Percentiles rank a stretch among this genome's conserved stretches.
Conservation (phyloP, 1,284 basidiomycete genomes). For the Pisolithus thermaeus region DNA sequence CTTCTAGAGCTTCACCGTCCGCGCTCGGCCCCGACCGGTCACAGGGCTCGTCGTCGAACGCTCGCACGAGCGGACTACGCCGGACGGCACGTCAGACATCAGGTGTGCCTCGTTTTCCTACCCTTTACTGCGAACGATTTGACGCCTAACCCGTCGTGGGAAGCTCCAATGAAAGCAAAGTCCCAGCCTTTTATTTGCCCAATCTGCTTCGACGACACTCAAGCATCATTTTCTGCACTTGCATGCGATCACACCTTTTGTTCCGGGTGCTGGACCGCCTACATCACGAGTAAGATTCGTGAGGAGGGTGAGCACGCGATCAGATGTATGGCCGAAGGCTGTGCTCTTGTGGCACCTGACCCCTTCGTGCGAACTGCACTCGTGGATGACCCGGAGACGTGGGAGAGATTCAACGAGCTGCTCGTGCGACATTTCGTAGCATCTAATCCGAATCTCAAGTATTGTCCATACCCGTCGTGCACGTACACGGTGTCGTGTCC, state of each 20-base stretch:
- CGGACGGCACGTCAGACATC: constrained; percentile 37
- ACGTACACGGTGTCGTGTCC: constrained; percentile 89
- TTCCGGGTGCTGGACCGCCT: constrained; percentile 82
- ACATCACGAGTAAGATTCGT: constrained; percentile 80
- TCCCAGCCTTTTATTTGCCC: constrained; percentile 72
- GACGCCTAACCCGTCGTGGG: constrained; percentile 7
- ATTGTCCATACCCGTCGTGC: constrained; percentile 86
- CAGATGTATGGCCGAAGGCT: constrained; percentile 92
- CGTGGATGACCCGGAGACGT: constrained; percentile 42
- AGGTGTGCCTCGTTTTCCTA: constrained; percentile 10
- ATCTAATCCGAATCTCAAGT: constrained; percentile 80
- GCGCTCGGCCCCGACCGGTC: constrained; percentile 31
- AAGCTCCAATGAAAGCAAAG: constrained; percentile 22
- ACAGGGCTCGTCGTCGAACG: constrained; percentile 21
- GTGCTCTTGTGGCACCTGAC: constrained; percentile 72
- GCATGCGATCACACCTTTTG: constrained; percentile 83
- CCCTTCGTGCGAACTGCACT: constrained; percentile 40
- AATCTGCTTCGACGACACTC: constrained; percentile 84
- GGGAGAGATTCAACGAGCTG: constrained; percentile 77
- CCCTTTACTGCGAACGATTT: neutral
- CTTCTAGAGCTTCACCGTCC: constrained; percentile 31
- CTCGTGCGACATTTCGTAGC: constrained; percentile 89
- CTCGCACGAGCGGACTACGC: constrained; percentile 26
- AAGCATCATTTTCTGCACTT: constrained; percentile 57
- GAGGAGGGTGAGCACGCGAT: constrained; percentile 87